Percentiles rank a stretch among this genome's conserved stretches.
Conservation (phyloP, 805 yeast species). For the Priceomyces melissophilus region DNA sequence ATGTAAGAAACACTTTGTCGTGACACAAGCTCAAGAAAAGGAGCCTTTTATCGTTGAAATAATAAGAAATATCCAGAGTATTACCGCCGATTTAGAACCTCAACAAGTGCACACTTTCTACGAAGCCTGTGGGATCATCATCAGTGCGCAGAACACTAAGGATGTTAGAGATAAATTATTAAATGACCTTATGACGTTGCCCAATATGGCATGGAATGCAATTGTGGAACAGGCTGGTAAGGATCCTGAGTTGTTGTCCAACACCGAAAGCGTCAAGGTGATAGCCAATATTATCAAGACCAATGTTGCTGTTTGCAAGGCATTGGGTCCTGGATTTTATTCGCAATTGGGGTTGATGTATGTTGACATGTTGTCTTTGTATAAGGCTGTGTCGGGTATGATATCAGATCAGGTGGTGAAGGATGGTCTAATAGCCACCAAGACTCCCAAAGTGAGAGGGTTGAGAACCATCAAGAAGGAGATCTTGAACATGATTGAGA, state of each 20-base stretch:
- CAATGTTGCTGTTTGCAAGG: conserved; percentile 90
- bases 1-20: conserved; percentile 93
- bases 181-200: conserved; percentile 79
- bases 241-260: conserved; percentile 74
- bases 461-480: conserved; percentile 96
- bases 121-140: conserved; percentile 93
- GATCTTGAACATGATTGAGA: conserved; percentile 81
- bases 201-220: conserved; percentile 92
- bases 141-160: conserved; percentile 77
- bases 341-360: conserved; percentile 85
- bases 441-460: conserved; percentile 92
- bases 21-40: conserved; percentile 76
- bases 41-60: conserved; percentile 93
- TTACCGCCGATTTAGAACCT: conserved; percentile 90
- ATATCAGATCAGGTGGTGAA: conserved; percentile 74
- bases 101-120: conserved; percentile 98
- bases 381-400: conserved; percentile 83
- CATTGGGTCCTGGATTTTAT: conserved; percentile 88
- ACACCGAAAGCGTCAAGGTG: conserved; percentile 84
- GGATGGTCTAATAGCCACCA: conserved; percentile 87
- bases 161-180: conserved; percentile 69
- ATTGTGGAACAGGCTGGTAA: conserved; percentile 81
- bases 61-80: conserved; percentile 73
- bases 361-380: conserved; percentile 83
- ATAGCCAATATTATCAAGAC: conserved; percentile 93